Percentiles rank a stretch among this genome's conserved stretches.
Evolutionary conservation across 176 grass and related monocot genomes (phyloP).

Genomic region (Carex kokanica): DNA sequence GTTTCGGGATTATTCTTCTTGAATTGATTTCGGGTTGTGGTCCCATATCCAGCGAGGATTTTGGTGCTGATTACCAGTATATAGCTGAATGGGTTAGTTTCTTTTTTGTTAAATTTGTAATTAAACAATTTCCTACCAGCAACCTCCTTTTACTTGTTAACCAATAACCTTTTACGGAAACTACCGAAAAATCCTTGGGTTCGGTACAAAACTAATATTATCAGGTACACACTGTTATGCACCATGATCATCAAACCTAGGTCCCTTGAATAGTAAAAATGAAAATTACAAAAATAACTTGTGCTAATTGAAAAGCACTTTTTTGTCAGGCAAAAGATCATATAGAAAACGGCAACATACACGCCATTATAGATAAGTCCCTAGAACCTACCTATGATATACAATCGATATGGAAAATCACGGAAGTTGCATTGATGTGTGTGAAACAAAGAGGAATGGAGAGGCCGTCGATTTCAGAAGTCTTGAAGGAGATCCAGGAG

Average conservation of each 20-base stretch:
- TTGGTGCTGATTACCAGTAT: slow-evolving; percentile 68
- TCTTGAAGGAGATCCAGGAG: slow-evolving; percentile 91
- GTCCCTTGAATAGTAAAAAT: background rate
- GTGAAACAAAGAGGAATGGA: slow-evolving; percentile 54
- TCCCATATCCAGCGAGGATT: slow-evolving; percentile 70
- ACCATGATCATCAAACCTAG: background rate
- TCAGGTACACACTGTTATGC: background rate
- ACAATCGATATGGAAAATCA: slow-evolving; percentile 86
- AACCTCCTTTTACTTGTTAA: background rate
- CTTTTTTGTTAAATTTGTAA: background rate
- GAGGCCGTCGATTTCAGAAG: slow-evolving; percentile 69
- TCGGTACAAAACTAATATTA: background rate
- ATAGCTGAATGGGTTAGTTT: slow-evolving; percentile 84
- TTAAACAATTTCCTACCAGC: background rate
- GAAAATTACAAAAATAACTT: background rate
- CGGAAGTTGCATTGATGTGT: slow-evolving; percentile 60
- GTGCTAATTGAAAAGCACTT: background rate
- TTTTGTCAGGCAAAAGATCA: slow-evolving; percentile 55
- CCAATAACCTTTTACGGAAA: background rate
- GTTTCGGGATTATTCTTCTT: slow-evolving; percentile 88
- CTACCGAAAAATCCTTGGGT: background rate
- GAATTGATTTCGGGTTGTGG: slow-evolving; percentile 78
- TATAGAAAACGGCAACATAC: slow-evolving; percentile 73
- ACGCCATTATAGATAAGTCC: slow-evolving; percentile 50
- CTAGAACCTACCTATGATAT: slow-evolving; percentile 52